Percentiles rank a stretch among this genome's conserved stretches.
phyloP scores from a whole-genome alignment of 768 basidiomycete species.

The Tulasnella sp. region DNA sequence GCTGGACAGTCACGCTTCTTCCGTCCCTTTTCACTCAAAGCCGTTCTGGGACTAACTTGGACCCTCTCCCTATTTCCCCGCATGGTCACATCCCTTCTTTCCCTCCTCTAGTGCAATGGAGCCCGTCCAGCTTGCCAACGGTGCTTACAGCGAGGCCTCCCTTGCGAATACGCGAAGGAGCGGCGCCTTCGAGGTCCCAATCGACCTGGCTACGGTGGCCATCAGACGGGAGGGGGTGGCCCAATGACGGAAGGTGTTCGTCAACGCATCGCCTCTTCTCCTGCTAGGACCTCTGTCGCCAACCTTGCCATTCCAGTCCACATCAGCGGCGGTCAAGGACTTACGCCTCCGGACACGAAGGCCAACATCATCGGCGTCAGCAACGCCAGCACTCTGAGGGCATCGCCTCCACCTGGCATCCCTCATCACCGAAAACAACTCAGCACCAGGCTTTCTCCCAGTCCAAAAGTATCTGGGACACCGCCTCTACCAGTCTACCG shows the following conservation, averaged over 20 bases:
- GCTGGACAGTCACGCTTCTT: not conserved
- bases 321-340: conserved; percentile 4
- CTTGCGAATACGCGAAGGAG: conserved; percentile 25
- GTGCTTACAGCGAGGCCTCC: conserved; percentile 24
- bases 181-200: conserved; percentile 27
- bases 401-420: not conserved
- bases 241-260: not conserved
- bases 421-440: not conserved
- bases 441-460: not conserved
- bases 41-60: not conserved
- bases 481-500: not conserved
- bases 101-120: conserved; percentile 25
- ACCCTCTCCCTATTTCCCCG: not conserved
- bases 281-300: not conserved
- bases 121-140: conserved; percentile 28
- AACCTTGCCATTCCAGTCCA: conserved; percentile 4
- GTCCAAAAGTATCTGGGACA: not conserved
- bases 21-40: not conserved
- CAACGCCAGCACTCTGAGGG: not conserved
- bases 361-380: not conserved
- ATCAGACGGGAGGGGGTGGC: not conserved
- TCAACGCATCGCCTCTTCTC: conserved; percentile 10
- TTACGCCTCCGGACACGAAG: not conserved
- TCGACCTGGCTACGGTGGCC: conserved; percentile 2
- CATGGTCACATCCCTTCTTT: not conserved